These are phyloP conservation scores for Leishmania tarentolae DNA, from an alignment of 208 protist species.

Conservation along the genomic window DNA sequence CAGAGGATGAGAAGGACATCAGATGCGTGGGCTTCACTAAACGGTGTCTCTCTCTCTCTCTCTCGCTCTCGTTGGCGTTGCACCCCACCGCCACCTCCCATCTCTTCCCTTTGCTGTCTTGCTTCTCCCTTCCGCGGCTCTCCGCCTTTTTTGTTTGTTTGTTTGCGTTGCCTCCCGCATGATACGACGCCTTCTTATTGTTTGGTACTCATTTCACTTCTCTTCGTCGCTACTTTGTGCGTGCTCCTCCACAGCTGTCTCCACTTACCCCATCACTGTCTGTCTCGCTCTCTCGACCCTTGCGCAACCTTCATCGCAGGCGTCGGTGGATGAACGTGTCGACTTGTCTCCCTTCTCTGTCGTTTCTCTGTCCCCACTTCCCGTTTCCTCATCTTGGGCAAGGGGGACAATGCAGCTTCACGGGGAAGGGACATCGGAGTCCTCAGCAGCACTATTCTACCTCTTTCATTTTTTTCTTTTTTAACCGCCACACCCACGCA, in stretches of 20 bases:
- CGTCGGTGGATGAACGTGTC: neutral
- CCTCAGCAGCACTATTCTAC: neutral
- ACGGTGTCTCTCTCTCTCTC: neutral
- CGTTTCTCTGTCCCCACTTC: neutral
- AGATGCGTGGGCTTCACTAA: neutral
- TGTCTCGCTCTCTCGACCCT: neutral
- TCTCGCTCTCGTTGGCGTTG: conserved; percentile 1
- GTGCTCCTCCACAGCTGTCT: neutral
- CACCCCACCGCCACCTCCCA: neutral
- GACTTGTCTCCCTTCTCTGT: neutral
- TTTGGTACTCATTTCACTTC: neutral
- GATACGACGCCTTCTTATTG: neutral
- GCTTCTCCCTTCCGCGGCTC: neutral
- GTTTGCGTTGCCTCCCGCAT: neutral
- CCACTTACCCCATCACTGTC: neutral
- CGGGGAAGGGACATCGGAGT: neutral
- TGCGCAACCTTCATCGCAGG: neutral
- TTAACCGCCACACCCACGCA: neutral
- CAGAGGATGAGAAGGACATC: neutral
- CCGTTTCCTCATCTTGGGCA: conserved; percentile 12
- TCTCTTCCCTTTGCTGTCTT: neutral
- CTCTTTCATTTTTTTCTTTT: neutral
- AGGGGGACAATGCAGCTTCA: neutral
- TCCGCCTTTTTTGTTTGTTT: too few relatives aligned
- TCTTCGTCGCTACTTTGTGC: neutral